Evolutionary conservation across 1,284 basidiomycete genomes (phyloP).

Genomic region (Hemileia vastatrix): DNA sequence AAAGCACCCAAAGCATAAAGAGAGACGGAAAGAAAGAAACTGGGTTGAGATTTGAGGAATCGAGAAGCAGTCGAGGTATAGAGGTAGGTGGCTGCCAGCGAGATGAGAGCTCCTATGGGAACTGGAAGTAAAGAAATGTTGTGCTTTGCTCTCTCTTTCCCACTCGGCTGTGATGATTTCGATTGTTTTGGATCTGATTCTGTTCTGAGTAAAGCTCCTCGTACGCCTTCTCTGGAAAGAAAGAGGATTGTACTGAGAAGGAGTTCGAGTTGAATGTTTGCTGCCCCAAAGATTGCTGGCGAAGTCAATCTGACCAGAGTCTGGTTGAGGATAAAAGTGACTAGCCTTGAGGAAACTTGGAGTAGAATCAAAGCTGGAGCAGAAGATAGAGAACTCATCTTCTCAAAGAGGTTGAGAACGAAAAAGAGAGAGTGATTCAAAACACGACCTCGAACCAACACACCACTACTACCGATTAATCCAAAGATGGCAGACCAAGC

Average conservation of each 20-base stretch:
- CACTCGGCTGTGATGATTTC: not conserved
- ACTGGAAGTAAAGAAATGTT: conserved; percentile 57
- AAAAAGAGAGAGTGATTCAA: too few species aligned
- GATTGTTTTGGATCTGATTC: not conserved
- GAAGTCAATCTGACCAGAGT: conserved; percentile 70
- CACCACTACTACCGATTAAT: too few species aligned
- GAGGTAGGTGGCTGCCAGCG: conserved; percentile 53
- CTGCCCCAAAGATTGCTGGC: conserved; percentile 75
- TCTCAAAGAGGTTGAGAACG: too few species aligned
- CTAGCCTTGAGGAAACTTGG: conserved; percentile 68
- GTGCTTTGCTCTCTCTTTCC: conserved; percentile 15
- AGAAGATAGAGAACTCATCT: too few species aligned
- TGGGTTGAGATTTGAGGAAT: conserved; percentile 53
- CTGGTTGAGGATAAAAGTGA: conserved; percentile 85
- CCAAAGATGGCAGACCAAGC: too few species aligned
- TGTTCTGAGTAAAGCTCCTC: conserved; percentile 59
- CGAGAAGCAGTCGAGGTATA: conserved; percentile 51
- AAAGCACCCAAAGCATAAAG: conserved; percentile 65
- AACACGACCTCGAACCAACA: too few species aligned
- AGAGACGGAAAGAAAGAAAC: conserved; percentile 57
- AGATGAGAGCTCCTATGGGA: conserved; percentile 53
- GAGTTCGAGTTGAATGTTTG: conserved; percentile 74
- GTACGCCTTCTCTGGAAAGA: conserved; percentile 78
- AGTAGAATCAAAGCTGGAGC: conserved; percentile 72
- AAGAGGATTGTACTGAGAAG: conserved; percentile 82